Evolutionary conservation across 2,329 filamentous ascomycete species (phyloP), one percentile per base, ranked within the genome.

Genomic region (Phaeophleospora eucalypticola): DNA sequence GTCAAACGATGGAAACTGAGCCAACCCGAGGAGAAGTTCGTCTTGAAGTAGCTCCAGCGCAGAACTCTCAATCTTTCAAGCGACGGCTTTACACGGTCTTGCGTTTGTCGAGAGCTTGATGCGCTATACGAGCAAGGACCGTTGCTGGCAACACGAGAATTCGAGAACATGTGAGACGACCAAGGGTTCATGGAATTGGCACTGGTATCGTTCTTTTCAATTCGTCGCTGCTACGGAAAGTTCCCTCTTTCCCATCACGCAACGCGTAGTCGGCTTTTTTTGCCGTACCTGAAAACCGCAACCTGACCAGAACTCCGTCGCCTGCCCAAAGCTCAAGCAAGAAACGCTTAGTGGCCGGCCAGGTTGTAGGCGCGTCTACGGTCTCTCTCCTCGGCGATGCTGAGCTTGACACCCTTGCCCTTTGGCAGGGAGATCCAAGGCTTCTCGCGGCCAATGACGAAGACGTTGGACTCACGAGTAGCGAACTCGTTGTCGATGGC

Each of bases 381-480:
- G 78, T 98, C 91, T 81, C 91, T 84, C 88, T 98, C 91, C 82
- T 98, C 91, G 65, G 91, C 89, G 70, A 98, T 97, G 71, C 86
- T 84, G 75, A 97, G 89, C 89, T 96, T 95, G 81, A 98, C 93
- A 88, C 93, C 93, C 85, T 96, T 96, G 80, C 93, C 93, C 89
- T 97, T 98, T 75, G 93, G 94, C 72, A 98, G 84, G 68, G 88
- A 95, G 79, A 98, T 84, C 93, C 93, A 98, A 70, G 93, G 91
- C 87, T 97, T 97, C 71, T 98, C 93, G 67, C 84, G 81, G 69
- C 93, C 93, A 67, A 98, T 96, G 80, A 98, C 85, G 80, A 98
- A 98, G 69, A 98, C 90, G 88, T 98, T 98, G 83, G 79, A 86
- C 83, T 98, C 90, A 78, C 93, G 93, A 71, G 93, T 98, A 69